phyloP scores from a whole-genome alignment of 2,329 filamentous ascomycete genomes.

The Diaporthe velutina region DNA sequence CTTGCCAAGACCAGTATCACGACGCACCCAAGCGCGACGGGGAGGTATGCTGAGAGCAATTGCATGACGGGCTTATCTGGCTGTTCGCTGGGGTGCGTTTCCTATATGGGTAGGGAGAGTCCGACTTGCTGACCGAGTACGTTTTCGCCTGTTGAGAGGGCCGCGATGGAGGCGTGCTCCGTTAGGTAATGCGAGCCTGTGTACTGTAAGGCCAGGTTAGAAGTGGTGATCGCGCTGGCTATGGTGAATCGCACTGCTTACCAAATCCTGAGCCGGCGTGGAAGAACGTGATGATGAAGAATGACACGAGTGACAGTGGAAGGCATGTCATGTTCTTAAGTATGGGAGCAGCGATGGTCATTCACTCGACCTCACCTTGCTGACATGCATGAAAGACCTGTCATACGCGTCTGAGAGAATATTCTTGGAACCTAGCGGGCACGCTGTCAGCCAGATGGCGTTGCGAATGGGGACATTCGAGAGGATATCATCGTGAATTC shows the following conservation, averaged over 20 bases:
- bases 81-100: not conserved
- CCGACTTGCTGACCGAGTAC: constrained; percentile 6
- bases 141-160: not conserved
- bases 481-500: not conserved
- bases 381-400: constrained; percentile 15
- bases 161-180: not conserved
- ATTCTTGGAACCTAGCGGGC: not conserved
- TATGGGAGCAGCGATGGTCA: not conserved
- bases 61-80: constrained; percentile 24
- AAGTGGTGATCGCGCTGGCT: not conserved
- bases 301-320: constrained; percentile 17
- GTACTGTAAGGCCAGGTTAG: constrained; percentile 9
- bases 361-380: constrained; percentile 1
- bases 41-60: constrained; percentile 20
- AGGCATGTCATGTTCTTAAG: constrained; percentile 30
- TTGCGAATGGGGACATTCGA: no score
- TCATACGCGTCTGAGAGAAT: not conserved
- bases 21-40: constrained; percentile 13
- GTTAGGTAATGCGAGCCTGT: constrained; percentile 4
- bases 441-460: not conserved
- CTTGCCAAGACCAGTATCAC: constrained; percentile 2
- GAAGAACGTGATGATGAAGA: not conserved
- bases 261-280: not conserved
- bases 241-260: constrained; percentile 3
- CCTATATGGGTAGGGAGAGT: not conserved